A percentile compares a stretch with the other conserved stretches of the same genome.
Conservation (phyloP, 768 basidiomycete species). For the Favolaschia claudopus region DNA sequence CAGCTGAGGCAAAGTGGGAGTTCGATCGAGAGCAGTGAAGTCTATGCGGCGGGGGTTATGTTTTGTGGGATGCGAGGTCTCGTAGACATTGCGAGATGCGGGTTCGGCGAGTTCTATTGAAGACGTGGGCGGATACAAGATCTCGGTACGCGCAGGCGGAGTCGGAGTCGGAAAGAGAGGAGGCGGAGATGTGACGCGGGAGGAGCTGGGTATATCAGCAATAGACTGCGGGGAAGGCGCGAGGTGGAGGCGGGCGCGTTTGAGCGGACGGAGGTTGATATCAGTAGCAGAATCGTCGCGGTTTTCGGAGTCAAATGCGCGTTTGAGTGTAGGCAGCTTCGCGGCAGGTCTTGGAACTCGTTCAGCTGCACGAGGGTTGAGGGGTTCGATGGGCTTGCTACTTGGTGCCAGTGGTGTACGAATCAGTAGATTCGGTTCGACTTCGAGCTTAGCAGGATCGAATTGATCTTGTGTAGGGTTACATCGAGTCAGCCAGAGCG, state of each 20-base stretch:
- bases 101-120: conserved; percentile 17
- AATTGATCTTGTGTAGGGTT: conserved; percentile 28
- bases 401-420: too few species aligned
- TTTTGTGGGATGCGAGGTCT: neutral
- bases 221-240: neutral
- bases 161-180: neutral
- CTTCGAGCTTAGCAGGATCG: conserved; percentile 6
- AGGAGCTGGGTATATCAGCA: neutral
- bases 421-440: too few species aligned
- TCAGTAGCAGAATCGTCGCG: conserved; percentile 13
- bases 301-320: conserved; percentile 9
- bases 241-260: conserved; percentile 15
- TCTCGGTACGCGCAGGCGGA: neutral
- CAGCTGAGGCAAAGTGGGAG: neutral
- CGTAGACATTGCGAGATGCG: too few species aligned
- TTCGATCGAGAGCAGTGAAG: conserved; percentile 6
- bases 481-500: too few species aligned
- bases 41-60: neutral
- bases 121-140: conserved; percentile 10
- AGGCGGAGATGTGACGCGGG: neutral
- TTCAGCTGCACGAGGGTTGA: too few species aligned
- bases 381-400: too few species aligned
- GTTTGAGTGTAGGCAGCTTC: conserved; percentile 12
- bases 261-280: conserved; percentile 18
- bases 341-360: neutral